Evolutionary conservation across 305 asterid genomes (phyloP), one percentile per base, ranked within the genome.

Genomic region (Withania somnifera): DNA sequence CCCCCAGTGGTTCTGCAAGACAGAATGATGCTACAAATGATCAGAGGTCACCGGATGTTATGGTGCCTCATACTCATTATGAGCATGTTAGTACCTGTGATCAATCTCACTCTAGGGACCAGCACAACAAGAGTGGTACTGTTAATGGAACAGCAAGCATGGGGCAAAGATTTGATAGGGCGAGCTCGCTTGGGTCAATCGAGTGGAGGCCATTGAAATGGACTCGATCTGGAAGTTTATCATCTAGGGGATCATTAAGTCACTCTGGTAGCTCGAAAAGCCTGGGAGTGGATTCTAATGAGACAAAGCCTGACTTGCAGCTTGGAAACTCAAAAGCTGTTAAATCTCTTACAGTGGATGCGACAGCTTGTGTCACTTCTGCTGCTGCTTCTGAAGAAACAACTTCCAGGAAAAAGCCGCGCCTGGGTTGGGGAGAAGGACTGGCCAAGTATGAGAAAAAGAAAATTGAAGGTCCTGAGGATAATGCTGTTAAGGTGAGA

Each of bases 371-470:
- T 87, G 93, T 85, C 56, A 81, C 71, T 52, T 81, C 91, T 78
- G 83, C 89, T 71, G 89, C 89, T 75, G 85, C 89, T 50, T 84
- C 89, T 71, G 97, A 95, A 73, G 98, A 97, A 88, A 88, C 86
- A 51, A 82, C 84, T 81, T 95, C 97, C 75, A 89, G 98, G 85
- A 97, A 97, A 93, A 97, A 97, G 89, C 97, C 96, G 3, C 99
- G 99, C 42, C 92, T 97, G 82, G 97, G 99, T 84, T 97, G 98
- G 98, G 99, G 99, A 76, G 98, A 93, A 87, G 99, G 99, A 69
- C 92, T 97, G 45, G 99, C 99, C 11, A 97, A 97, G 90, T 93
- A 86, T 86, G 99, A 97, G 90, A 97, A 93, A 88, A 94, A 96
- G 90, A 93, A 89, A 87, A 97, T 94, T 50, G 98, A 89, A 67